Percentiles rank a stretch among this genome's conserved stretches.
Conservation (phyloP, 768 basidiomycete genomes). For the Boletus speciosus region DNA sequence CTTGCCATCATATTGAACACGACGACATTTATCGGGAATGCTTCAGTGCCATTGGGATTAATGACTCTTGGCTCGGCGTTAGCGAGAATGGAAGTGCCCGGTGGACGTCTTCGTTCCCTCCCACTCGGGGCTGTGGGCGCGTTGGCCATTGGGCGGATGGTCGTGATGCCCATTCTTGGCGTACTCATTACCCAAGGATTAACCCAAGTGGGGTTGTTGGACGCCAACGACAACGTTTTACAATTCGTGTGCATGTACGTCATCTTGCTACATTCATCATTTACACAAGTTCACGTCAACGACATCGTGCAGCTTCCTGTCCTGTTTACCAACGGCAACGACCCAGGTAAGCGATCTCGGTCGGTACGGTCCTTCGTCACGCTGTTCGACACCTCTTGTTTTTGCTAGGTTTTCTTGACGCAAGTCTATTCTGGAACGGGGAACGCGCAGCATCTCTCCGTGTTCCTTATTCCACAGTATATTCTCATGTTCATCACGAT, state of each 20-base stretch:
- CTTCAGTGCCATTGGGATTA: slow-evolving; percentile 61
- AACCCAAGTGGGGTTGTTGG: slow-evolving; percentile 45
- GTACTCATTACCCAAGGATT: slow-evolving; percentile 54
- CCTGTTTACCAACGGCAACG: slow-evolving; percentile 60
- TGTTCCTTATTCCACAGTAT: slow-evolving; percentile 62
- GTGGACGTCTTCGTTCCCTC: slow-evolving; percentile 40
- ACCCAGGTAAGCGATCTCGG: slow-evolving; percentile 41
- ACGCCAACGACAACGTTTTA: slow-evolving; percentile 54
- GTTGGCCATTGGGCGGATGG: slow-evolving; percentile 52
- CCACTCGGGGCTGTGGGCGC: slow-evolving; percentile 51
- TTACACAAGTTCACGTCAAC: background rate
- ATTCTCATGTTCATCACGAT: slow-evolving; percentile 38
- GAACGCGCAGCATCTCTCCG: slow-evolving; percentile 54
- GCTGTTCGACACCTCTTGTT: background rate
- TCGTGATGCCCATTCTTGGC: slow-evolving; percentile 59
- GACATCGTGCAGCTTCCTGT: slow-evolving; percentile 43
- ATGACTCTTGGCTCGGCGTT: slow-evolving; percentile 62
- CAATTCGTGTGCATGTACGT: slow-evolving; percentile 68
- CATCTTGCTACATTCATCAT: background rate
- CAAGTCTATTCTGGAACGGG: slow-evolving; percentile 69
- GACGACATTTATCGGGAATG: slow-evolving; percentile 55
- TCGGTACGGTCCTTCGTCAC: background rate
- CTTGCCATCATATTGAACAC: slow-evolving; percentile 60
- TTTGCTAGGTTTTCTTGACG: slow-evolving; percentile 52
- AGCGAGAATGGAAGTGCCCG: slow-evolving; percentile 53